These are phyloP conservation scores for Oxytropis ochrocephala DNA, from an alignment of 306 rosid species.

Conservation along the genomic window DNA sequence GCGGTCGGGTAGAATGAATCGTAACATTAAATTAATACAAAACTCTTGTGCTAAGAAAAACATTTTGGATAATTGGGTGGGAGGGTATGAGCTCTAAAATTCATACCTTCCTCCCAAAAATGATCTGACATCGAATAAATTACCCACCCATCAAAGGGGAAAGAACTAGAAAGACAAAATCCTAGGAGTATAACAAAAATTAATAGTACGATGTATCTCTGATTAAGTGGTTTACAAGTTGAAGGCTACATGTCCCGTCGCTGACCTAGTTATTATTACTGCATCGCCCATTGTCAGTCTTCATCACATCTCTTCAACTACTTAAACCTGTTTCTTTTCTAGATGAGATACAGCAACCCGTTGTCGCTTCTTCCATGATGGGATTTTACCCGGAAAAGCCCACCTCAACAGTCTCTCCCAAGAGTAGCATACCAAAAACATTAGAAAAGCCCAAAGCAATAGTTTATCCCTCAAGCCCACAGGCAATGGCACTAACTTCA, in stretches of 20 bases:
- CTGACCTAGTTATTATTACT: not conserved
- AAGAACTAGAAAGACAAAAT: conserved; percentile 7
- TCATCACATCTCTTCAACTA: conserved; percentile 1
- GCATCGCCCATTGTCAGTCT: conserved; percentile 10
- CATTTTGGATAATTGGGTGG: conserved; percentile 6
- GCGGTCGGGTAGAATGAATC: conserved; percentile 5
- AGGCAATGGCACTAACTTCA: conserved; percentile 92
- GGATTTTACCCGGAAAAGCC: conserved; percentile 90
- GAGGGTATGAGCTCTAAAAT: conserved; percentile 27
- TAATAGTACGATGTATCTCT: conserved; percentile 3
- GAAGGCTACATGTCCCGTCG: not conserved
- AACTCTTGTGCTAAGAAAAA: conserved; percentile 10
- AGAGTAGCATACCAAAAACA: conserved; percentile 71
- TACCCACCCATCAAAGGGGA: conserved; percentile 17
- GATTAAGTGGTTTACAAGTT: conserved; percentile 5
- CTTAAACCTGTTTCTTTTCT: conserved; percentile 59
- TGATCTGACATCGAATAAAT: conserved; percentile 21
- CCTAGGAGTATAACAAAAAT: conserved; percentile 23
- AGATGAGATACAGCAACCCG: conserved; percentile 49
- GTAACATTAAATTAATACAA: conserved; percentile 3
- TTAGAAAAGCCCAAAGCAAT: conserved; percentile 76
- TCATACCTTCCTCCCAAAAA: conserved; percentile 36
- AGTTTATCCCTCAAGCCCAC: conserved; percentile 73
- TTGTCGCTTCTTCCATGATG: conserved; percentile 87
- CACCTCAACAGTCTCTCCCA: conserved; percentile 90